phyloP scores from a whole-genome alignment of 2,329 filamentous ascomycete species.

The Cytospora mali region DNA sequence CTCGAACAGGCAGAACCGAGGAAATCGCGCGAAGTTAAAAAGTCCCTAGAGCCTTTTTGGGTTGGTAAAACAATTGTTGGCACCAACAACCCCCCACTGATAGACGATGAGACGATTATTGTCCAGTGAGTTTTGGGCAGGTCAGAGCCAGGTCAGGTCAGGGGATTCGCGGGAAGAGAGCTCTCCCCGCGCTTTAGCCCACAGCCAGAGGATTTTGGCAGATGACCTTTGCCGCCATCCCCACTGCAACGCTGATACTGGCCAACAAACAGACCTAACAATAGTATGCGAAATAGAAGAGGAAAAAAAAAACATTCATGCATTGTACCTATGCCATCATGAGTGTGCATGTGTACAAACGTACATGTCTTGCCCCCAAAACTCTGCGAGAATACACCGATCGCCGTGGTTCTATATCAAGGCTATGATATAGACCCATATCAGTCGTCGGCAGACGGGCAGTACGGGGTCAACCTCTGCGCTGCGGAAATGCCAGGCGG shows the following conservation, averaged over 20 bases:
- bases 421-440: conserved; percentile 9
- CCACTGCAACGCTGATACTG: conserved; percentile 18
- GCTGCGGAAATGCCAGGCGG: conserved; percentile 14
- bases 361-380: neutral
- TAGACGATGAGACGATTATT: conserved; percentile 5
- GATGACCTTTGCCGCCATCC: conserved; percentile 24
- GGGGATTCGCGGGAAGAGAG: neutral
- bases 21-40: conserved; percentile 3
- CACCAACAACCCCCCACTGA: conserved; percentile 5
- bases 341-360: conserved; percentile 21
- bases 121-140: conserved; percentile 22
- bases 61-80: conserved; percentile 12
- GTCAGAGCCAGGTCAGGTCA: conserved; percentile 5
- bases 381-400: neutral
- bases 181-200: conserved; percentile 22
- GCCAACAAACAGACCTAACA: conserved; percentile 19
- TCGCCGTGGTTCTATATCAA: conserved; percentile 12
- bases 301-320: neutral
- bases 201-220: conserved; percentile 25
- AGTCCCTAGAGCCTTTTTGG: neutral
- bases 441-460: conserved; percentile 13
- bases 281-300: conserved; percentile 14
- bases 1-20: conserved; percentile 4
- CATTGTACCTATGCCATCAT: conserved; percentile 7
- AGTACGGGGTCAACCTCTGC: conserved; percentile 3